These are phyloP conservation scores for Millerozyma miso DNA, from an alignment of 805 yeast genomes.

Conservation along the genomic window DNA sequence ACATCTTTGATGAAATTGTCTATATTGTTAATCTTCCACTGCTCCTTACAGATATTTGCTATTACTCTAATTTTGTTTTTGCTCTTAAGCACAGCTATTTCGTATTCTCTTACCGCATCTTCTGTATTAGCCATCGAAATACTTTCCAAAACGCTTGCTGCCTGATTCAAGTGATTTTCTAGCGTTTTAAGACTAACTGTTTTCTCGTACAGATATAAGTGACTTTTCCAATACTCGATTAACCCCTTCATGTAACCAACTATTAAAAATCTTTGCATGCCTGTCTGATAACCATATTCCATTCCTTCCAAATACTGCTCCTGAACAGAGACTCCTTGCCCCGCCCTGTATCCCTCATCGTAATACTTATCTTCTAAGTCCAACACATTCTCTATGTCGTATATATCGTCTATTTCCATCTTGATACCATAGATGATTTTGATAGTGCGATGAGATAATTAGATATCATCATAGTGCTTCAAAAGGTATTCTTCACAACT, in stretches of 20 bases:
- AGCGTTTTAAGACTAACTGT: constrained; percentile 11
- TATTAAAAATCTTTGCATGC: constrained; percentile 63
- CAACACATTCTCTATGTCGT: constrained; percentile 47
- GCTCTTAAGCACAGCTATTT: constrained; percentile 47
- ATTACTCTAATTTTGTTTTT: constrained; percentile 60
- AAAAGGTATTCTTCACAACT: neutral
- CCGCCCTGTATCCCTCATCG: constrained; percentile 68
- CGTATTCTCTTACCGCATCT: constrained; percentile 52
- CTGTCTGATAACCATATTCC: constrained; percentile 78
- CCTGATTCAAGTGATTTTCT: constrained; percentile 21
- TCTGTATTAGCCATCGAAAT: constrained; percentile 43
- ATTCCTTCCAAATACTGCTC: constrained; percentile 73
- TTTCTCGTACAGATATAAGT: constrained; percentile 12
- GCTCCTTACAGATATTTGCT: constrained; percentile 28
- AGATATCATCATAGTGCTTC: neutral
- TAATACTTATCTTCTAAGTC: constrained; percentile 61
- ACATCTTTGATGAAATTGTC: constrained; percentile 32
- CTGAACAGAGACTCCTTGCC: constrained; percentile 53
- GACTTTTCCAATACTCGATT: constrained; percentile 32
- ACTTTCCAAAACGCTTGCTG: constrained; percentile 24
- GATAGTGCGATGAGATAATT: constrained; percentile 1
- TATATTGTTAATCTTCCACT: constrained; percentile 24
- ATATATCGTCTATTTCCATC: constrained; percentile 28
- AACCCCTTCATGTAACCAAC: constrained; percentile 66
- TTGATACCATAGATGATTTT: neutral